phyloP scores from a whole-genome alignment of 192 early-diverging fungal species.

The Backusella tarrabulga region DNA sequence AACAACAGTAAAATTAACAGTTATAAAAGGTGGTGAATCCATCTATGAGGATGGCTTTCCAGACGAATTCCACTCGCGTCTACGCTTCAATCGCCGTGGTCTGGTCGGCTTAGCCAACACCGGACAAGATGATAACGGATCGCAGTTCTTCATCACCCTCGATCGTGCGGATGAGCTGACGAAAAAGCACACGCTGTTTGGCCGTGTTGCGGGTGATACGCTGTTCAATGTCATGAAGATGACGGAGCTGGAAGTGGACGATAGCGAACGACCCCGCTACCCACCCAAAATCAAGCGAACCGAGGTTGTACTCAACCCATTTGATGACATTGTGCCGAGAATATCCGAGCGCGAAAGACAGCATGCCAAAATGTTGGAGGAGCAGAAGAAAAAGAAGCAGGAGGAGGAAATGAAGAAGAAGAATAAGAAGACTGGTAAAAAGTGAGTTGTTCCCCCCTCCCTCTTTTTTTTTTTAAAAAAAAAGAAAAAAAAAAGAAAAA shows the following conservation, averaged over 20 bases:
- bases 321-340: constrained; percentile 87
- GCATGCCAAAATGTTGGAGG: constrained; percentile 13
- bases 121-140: constrained; percentile 74
- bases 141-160: constrained; percentile 96
- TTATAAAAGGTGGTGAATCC: constrained; percentile 74
- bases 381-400: constrained; percentile 37
- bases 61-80: constrained; percentile 90
- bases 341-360: constrained; percentile 41
- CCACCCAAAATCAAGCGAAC: constrained; percentile 64
- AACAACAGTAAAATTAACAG: neutral
- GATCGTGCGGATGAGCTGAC: constrained; percentile 81
- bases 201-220: constrained; percentile 86
- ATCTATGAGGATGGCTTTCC: constrained; percentile 80
- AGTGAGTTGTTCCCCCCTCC: neutral
- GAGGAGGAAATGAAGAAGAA: neutral
- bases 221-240: constrained; percentile 90
- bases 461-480: neutral
- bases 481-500: no score
- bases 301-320: constrained; percentile 82
- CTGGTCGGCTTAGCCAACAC: constrained; percentile 90
- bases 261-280: constrained; percentile 76
- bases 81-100: constrained; percentile 87
- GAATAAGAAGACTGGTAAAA: constrained; percentile 35
- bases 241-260: constrained; percentile 75
- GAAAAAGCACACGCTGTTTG: constrained; percentile 92